Evolutionary conservation across 1,284 basidiomycete species (phyloP).

Genomic region (Leccinum insigne): DNA sequence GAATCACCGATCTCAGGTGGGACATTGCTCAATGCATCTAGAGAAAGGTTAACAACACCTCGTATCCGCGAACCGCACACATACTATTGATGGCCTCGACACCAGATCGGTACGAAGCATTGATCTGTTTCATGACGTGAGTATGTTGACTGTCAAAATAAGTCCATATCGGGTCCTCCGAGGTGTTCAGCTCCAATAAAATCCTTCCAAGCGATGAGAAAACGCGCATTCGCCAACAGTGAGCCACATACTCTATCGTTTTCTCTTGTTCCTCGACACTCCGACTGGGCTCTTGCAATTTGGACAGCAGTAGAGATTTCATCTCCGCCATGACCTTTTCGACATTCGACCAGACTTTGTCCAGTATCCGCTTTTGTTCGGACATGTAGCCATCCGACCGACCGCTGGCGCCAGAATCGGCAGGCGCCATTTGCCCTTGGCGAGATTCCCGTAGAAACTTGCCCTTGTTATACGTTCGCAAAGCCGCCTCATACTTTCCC

Average conservation of each 20-base stretch:
- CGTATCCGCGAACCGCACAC: constrained; percentile 8
- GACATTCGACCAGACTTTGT: constrained; percentile 96
- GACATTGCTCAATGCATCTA: constrained; percentile 47
- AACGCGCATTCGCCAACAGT: constrained; percentile 6
- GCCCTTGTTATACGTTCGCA: constrained; percentile 98
- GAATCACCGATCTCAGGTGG: constrained; percentile 35
- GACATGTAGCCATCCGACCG: constrained; percentile 55
- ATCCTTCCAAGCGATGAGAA: constrained; percentile 52
- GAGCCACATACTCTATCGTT: constrained; percentile 82
- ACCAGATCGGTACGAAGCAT: constrained; percentile 60
- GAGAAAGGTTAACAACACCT: constrained; percentile 10
- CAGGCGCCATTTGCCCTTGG: constrained; percentile 70
- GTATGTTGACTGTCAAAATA: constrained; percentile 95
- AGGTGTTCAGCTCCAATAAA: constrained; percentile 78
- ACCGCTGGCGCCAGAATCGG: constrained; percentile 55
- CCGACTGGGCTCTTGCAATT: constrained; percentile 77
- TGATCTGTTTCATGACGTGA: constrained; percentile 82
- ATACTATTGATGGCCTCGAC: constrained; percentile 58
- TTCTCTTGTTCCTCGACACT: constrained; percentile 95
- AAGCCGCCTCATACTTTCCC: constrained; percentile 92
- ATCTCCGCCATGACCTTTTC: constrained; percentile 96
- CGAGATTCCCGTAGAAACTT: constrained; percentile 88
- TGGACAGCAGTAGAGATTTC: constrained; percentile 73
- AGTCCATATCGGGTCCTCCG: constrained; percentile 90
- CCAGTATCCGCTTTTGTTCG: constrained; percentile 90